Evolutionary conservation across 345 rosid genomes (phyloP), one percentile per base, ranked within the genome.

Genomic region (Capsella bursapastoris): DNA sequence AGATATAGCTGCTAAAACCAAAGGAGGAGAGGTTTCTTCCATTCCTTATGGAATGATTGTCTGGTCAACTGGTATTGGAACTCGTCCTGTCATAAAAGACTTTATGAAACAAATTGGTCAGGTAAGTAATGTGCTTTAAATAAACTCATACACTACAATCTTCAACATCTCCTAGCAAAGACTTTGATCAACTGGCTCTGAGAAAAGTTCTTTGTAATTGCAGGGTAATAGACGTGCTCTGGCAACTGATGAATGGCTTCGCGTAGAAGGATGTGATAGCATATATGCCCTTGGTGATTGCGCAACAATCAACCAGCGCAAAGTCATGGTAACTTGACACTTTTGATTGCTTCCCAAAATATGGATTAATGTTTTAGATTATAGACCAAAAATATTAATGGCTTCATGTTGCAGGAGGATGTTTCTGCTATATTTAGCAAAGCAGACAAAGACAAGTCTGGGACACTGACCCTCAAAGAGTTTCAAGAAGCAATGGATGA

Each of bases 11-110:
- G 87, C 97, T 8, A 95, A 88, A 85, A 87, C 55, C 62, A 89
- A 80, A 71, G 90, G 81, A 64, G 97, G 90, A 37, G 84, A 84
- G 71, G 77, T 71, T 52, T 64, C 85, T 47, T 69, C 88, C 37
- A 86, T 87, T 37, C 97, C 97, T 28, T 92, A 92, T 68, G 99
- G 99, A 62, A 88, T 95, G 99, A 88, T 86, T 64, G 96, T 95
- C 78, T 95, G 97, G 99, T 95, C 99, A 76, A 95, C 99, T 58
- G 99, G 99, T 65, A 92, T 92, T 78, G 99, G 96, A 74, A 84
- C 95, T 52, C 92, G 81, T 57, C 89, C 97, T 57, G 91, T 90
- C 57, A 79, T 90, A 16, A 92, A 78, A 84, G 96, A 90, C 73
- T 92, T 91, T 69, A 95, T 95, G 99, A 81, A 86, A 82, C 90